Conservation (phyloP, 2,329 filamentous ascomycete genomes). For the Trichoderma arundinaceum region DNA sequence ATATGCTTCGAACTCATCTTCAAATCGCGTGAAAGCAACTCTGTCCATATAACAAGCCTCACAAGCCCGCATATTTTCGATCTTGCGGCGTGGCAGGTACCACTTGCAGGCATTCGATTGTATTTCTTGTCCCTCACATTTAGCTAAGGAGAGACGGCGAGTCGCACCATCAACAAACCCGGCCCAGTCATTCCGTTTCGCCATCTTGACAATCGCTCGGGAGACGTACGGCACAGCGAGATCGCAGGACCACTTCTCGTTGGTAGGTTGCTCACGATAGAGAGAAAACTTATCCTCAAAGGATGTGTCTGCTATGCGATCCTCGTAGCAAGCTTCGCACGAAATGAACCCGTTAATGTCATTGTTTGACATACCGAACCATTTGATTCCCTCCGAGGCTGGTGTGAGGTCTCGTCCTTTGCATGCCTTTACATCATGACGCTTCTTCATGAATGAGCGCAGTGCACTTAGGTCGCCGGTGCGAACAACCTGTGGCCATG, state of each 20-base stretch:
- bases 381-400: slow-evolving; percentile 40
- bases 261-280: slow-evolving; percentile 36
- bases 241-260: slow-evolving; percentile 45
- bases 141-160: slow-evolving; percentile 37
- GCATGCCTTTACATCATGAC: slow-evolving; percentile 40
- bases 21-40: slow-evolving; percentile 41
- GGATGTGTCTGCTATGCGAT: slow-evolving; percentile 39
- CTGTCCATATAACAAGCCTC: slow-evolving; percentile 46
- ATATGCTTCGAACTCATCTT: slow-evolving; percentile 38
- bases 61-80: slow-evolving; percentile 42
- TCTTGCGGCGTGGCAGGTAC: slow-evolving; percentile 37
- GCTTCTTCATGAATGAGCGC: slow-evolving; percentile 40
- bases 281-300: slow-evolving; percentile 44
- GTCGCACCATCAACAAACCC: slow-evolving; percentile 39
- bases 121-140: slow-evolving; percentile 41
- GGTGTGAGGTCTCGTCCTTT: slow-evolving; percentile 37
- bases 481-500: slow-evolving; percentile 44
- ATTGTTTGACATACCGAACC: slow-evolving; percentile 41
- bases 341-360: slow-evolving; percentile 44
- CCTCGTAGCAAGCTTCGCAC: slow-evolving; percentile 49
- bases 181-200: slow-evolving; percentile 40
- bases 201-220: slow-evolving; percentile 34
- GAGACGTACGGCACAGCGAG: slow-evolving; percentile 39
- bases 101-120: slow-evolving; percentile 38
- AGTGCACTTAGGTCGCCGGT: slow-evolving; percentile 38